These are phyloP conservation scores for Rhizopus microsporus DNA, from an alignment of 371 early-diverging fungal genomes.

Conservation along the genomic window DNA sequence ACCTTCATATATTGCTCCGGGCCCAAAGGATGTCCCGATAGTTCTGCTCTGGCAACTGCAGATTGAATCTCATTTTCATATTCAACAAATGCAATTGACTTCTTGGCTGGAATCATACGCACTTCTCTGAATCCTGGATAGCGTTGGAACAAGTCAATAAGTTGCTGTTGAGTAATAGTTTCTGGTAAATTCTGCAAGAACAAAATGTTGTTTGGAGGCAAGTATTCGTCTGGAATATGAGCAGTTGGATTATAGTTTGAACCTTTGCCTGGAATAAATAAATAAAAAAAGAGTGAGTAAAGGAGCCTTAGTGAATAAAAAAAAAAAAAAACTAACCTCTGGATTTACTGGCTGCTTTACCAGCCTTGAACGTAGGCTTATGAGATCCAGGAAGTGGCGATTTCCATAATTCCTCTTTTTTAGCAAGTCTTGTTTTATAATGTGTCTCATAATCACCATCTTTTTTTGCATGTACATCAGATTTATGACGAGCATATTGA, in stretches of 20 bases:
- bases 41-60: conserved; percentile 71
- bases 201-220: conserved; percentile 84
- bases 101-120: conserved; percentile 83
- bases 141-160: conserved; percentile 68
- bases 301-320: not conserved
- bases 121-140: conserved; percentile 91
- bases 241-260: conserved; percentile 30
- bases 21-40: conserved; percentile 76
- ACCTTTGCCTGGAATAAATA: not conserved
- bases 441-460: conserved; percentile 74
- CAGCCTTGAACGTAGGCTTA: conserved; percentile 39
- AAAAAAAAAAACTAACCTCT: not conserved
- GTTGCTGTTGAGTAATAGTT: conserved; percentile 62
- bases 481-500: conserved; percentile 79
- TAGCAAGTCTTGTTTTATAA: conserved; percentile 54
- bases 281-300: not conserved
- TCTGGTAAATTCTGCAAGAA: conserved; percentile 90
- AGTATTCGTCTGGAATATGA: conserved; percentile 69
- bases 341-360: conserved; percentile 11
- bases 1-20: conserved; percentile 80
- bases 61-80: conserved; percentile 84
- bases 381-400: conserved; percentile 49
- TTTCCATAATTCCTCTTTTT: conserved; percentile 44
- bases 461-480: conserved; percentile 74
- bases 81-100: conserved; percentile 93